These are phyloP conservation scores for Chloropicon primus DNA, from an alignment of 139 green algal genomes.

Conservation along the genomic window DNA sequence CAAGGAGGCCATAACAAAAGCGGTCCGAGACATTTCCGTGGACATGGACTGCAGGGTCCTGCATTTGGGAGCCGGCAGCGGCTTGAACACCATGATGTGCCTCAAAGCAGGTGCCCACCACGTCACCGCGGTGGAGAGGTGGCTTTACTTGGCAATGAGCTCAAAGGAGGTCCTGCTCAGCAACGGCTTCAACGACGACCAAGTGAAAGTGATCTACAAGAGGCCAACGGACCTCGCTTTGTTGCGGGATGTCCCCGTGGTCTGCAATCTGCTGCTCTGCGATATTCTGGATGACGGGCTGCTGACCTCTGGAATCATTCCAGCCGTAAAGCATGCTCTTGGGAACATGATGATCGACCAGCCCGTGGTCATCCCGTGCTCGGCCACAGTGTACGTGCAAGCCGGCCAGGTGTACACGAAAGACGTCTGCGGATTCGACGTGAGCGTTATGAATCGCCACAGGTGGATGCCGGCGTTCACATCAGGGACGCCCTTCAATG, in stretches of 20 bases:
- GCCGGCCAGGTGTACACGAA: conserved; percentile 16
- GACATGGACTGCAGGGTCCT: conserved; percentile 49
- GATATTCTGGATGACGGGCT: conserved; percentile 62
- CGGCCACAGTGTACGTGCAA: conserved; percentile 47
- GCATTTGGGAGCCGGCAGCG: conserved; percentile 33
- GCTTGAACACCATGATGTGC: conserved; percentile 41
- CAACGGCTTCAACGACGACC: conserved; percentile 29
- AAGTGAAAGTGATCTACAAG: conserved; percentile 46
- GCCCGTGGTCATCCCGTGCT: conserved; percentile 39
- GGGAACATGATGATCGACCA: conserved; percentile 34
- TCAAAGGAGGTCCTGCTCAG: conserved; percentile 41
- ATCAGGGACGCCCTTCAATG: conserved; percentile 19
- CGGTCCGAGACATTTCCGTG: conserved; percentile 20
- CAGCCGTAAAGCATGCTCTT: conserved; percentile 33
- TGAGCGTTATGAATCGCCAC: conserved; percentile 39
- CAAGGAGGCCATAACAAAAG: conserved; percentile 23
- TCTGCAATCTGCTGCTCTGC: conserved; percentile 47
- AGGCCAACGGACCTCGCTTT: conserved; percentile 49
- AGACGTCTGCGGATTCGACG: conserved; percentile 36
- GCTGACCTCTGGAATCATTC: conserved; percentile 45
- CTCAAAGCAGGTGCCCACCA: conserved; percentile 53
- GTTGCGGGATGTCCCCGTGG: conserved; percentile 39
- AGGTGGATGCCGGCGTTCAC: conserved; percentile 38
- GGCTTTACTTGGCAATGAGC: conserved; percentile 56
- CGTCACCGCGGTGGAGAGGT: conserved; percentile 57